Evolutionary conservation across 2,329 filamentous ascomycete species (phyloP), one percentile per base, ranked within the genome.

Genomic region (Pseudocercospora fuligena): DNA sequence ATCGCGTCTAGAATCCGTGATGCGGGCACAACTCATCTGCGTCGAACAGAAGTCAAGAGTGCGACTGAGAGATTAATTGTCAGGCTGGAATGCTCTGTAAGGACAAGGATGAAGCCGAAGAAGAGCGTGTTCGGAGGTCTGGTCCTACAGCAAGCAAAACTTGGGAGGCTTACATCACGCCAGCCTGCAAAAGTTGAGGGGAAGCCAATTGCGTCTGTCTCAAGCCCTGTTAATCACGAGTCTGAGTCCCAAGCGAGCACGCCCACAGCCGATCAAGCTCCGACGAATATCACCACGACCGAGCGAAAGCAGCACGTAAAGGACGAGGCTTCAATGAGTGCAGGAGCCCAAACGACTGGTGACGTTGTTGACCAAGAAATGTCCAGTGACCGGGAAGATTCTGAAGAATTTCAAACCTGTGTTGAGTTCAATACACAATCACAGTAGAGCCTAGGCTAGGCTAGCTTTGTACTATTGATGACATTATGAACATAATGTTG

Each of bases 11-110:
- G 63, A 36, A 69, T 70, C 63, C 65, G 65, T 23, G 64, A 69
- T 58, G 86, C 89, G 0, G 92, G 92, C 47, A 90, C 92, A 53
- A 88, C 88, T 23, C 88, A 91, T 73, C 83, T 95, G 65, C 85
- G 86, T 16, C 86, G 91, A 31, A 90, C 92, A 31, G 89, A 96
- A 74, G 88, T 91, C 12, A 97, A 97, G 79, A 88, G 89, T 62
- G 84, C 86, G 11, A 83, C 97, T 46, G 91, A 96, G 73, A 85
- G 89, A 65, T 81, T 97, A n/a, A 86, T 89, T 66, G 88, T 91
- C 73, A 87, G 94, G 63, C 82, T 97, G 14, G 80, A 88, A 56
- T 89, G 90, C 75, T 86, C 87, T 2, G 89, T 94, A 57, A 85
- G 93, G 58, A 91, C 91, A 11, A 86, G 85, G 71, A 70, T 69